Conservation (phyloP, 805 yeast genomes). For the Saccharomyces paradoxus region DNA sequence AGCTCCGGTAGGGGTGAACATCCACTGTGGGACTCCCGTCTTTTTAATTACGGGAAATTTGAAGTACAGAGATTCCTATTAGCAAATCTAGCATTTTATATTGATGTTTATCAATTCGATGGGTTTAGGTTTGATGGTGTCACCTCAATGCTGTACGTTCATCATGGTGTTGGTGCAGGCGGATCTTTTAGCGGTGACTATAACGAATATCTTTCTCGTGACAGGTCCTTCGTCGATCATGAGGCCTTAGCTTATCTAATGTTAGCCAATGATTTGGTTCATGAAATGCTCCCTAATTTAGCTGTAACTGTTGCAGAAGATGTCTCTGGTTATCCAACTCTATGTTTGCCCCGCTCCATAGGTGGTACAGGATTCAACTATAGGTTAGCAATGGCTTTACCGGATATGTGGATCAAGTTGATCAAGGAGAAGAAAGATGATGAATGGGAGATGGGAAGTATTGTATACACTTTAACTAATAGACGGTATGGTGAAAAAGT, state of each 20-base stretch:
- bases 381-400: constrained; percentile 91
- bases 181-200: constrained; percentile 86
- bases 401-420: constrained; percentile 98
- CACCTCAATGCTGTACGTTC: constrained; percentile 82
- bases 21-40: constrained; percentile 91
- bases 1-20: constrained; percentile 80
- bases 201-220: constrained; percentile 71
- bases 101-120: constrained; percentile 80
- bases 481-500: constrained; percentile 84
- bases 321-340: constrained; percentile 94
- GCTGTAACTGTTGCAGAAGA: constrained; percentile 89
- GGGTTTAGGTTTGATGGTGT: constrained; percentile 97
- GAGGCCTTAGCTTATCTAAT: constrained; percentile 83
- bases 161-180: constrained; percentile 84
- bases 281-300: constrained; percentile 41
- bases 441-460: constrained; percentile 81
- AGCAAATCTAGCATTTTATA: constrained; percentile 73
- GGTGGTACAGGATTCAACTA: constrained; percentile 96
- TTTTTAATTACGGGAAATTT: constrained; percentile 84
- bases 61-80: constrained; percentile 84
- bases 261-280: constrained; percentile 78
- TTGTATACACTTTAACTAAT: constrained; percentile 75
- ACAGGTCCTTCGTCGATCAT: constrained; percentile 65
- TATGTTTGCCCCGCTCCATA: constrained; percentile 59
- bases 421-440: constrained; percentile 79